These are phyloP conservation scores for Pythium aphanidermatum DNA, from an alignment of 352 stramenopile species.

Conservation along the genomic window DNA sequence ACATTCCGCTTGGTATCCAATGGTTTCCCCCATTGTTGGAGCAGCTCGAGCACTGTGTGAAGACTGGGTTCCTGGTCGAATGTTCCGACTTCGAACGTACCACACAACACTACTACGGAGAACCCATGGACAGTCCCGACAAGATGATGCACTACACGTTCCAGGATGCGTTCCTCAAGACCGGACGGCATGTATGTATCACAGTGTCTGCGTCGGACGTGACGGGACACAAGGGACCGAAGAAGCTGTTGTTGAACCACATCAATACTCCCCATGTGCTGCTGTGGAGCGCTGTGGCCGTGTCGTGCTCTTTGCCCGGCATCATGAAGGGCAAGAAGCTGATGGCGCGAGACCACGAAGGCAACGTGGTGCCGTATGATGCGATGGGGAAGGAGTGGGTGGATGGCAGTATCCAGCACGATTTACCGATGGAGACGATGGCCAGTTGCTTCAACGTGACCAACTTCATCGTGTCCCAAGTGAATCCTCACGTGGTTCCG, in stretches of 20 bases:
- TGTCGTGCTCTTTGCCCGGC: conserved; percentile 88
- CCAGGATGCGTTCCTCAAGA: conserved; percentile 91
- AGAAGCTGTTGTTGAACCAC: conserved; percentile 90
- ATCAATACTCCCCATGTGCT: conserved; percentile 92
- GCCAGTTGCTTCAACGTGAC: conserved; percentile 92
- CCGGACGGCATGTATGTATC: conserved; percentile 91
- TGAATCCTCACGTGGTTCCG: conserved; percentile 90
- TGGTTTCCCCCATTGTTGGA: conserved; percentile 81
- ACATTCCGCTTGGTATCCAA: conserved; percentile 42
- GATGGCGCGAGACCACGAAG: conserved; percentile 65
- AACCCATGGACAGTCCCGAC: conserved; percentile 35
- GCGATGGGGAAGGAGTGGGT: conserved; percentile 91
- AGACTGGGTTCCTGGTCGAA: conserved; percentile 85
- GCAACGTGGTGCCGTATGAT: conserved; percentile 87
- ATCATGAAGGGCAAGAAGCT: conserved; percentile 90
- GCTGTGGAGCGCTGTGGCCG: conserved; percentile 86
- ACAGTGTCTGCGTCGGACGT: conserved; percentile 88
- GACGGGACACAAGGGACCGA: conserved; percentile 77
- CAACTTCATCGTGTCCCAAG: conserved; percentile 88
- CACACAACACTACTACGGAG: conserved; percentile 90
- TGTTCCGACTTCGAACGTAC: conserved; percentile 74
- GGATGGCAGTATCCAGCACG: conserved; percentile 88
- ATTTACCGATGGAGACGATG: conserved; percentile 93
- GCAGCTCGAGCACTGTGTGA: conserved; percentile 86
- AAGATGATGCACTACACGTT: conserved; percentile 86